phyloP scores from a whole-genome alignment of 2,329 filamentous ascomycete genomes.

The Trichoderma sp. region DNA sequence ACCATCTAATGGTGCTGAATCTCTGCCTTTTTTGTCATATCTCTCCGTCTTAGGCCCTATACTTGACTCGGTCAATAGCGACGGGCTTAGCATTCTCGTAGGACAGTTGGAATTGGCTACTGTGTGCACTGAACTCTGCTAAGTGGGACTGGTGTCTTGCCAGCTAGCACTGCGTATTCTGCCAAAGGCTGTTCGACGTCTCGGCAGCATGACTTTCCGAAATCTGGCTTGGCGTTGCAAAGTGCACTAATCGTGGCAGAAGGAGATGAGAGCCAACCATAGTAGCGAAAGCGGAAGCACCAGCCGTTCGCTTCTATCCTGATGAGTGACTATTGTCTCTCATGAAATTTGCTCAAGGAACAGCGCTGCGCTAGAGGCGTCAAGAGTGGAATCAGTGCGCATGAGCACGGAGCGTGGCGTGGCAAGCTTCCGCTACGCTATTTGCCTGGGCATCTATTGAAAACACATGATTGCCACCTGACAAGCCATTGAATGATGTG shows the following conservation, averaged over 20 bases:
- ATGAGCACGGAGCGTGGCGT: conserved; percentile 24
- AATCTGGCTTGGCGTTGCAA: neutral
- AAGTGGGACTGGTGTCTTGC: conserved; percentile 2
- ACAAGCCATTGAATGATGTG: conserved; percentile 25
- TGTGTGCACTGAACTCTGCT: neutral
- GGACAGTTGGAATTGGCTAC: neutral
- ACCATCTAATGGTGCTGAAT: neutral
- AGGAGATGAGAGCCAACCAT: neutral
- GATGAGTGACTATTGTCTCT: neutral
- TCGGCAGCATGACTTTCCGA: neutral
- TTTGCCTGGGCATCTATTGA: conserved; percentile 24
- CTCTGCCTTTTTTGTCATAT: neutral
- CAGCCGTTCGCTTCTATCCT: neutral
- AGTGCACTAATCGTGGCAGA: neutral
- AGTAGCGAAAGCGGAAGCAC: neutral
- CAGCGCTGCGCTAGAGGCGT: conserved; percentile 19
- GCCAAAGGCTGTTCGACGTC: neutral
- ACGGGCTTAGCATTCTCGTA: conserved; percentile 5
- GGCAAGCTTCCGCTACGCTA: conserved; percentile 15
- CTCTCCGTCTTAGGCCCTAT: neutral
- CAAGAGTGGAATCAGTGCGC: conserved; percentile 8
- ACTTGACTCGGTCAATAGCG: conserved; percentile 7
- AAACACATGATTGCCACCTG: conserved; percentile 20
- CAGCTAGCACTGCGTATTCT: neutral
- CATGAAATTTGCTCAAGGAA: neutral